phyloP scores from a whole-genome alignment of 1,284 basidiomycete species.

The Moesziomyces parantarcticus region DNA sequence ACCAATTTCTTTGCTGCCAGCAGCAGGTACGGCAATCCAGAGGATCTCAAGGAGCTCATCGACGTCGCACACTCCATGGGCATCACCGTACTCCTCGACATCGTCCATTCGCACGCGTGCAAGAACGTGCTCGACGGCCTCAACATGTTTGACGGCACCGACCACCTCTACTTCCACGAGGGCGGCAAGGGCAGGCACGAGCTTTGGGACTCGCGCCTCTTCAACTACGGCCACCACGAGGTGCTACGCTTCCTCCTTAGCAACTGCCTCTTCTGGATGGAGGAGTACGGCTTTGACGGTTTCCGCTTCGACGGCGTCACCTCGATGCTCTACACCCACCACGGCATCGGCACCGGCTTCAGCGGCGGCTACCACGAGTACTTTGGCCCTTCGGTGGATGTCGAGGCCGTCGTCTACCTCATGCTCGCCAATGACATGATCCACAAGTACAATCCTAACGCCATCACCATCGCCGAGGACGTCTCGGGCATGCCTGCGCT shows the following conservation, averaged over 20 bases:
- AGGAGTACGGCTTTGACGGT: constrained; percentile 94
- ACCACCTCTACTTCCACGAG: constrained; percentile 96
- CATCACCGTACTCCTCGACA: constrained; percentile 90
- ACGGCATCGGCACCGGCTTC: constrained; percentile 96
- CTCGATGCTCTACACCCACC: constrained; percentile 97
- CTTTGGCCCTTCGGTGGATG: constrained; percentile 85
- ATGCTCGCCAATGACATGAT: constrained; percentile 96
- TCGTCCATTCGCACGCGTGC: constrained; percentile 97
- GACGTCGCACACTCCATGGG: constrained; percentile 95
- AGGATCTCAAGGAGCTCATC: constrained; percentile 93
- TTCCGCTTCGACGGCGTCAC: constrained; percentile 99
- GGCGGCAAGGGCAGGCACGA: constrained; percentile 90
- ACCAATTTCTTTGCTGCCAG: constrained; percentile 98
- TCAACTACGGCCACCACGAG: constrained; percentile 95
- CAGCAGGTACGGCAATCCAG: constrained; percentile 86
- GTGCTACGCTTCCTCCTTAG: constrained; percentile 93
- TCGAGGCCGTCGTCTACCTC: constrained; percentile 91
- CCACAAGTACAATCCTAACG: constrained; percentile 81
- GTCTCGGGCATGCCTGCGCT: constrained; percentile 98
- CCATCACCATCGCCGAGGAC: constrained; percentile 95
- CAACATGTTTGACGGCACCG: constrained; percentile 94
- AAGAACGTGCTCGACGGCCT: constrained; percentile 96
- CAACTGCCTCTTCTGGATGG: constrained; percentile 94
- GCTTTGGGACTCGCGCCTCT: constrained; percentile 88
- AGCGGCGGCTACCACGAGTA: constrained; percentile 98